These are phyloP conservation scores for Camellia oleifera DNA, from an alignment of 179 eudicot genomes.

Conservation along the genomic window DNA sequence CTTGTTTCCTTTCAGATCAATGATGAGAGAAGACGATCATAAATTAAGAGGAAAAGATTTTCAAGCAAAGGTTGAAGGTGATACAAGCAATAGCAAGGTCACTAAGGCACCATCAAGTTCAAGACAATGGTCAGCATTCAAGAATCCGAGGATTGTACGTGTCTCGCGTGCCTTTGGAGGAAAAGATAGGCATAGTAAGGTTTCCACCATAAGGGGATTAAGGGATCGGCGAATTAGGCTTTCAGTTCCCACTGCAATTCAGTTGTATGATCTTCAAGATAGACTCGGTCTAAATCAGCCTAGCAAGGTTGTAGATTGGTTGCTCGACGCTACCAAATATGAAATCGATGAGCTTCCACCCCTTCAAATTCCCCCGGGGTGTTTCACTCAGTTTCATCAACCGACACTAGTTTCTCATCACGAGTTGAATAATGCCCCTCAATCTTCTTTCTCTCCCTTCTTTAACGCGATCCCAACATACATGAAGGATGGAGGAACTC, in stretches of 20 bases:
- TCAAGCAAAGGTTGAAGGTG: conserved; percentile 38
- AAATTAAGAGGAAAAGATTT: conserved; percentile 40
- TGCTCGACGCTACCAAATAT: conserved; percentile 56
- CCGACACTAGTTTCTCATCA: conserved; percentile 15
- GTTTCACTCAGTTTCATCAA: conserved; percentile 27
- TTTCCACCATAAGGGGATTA: conserved; percentile 72
- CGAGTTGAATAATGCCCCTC: conserved; percentile 18
- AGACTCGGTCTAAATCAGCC: conserved; percentile 82
- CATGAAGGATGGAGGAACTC: conserved; percentile 18
- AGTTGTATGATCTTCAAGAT: conserved; percentile 84
- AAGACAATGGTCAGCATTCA: conserved; percentile 55
- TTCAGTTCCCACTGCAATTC: conserved; percentile 88
- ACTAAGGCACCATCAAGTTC: conserved; percentile 41
- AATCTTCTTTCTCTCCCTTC: conserved; percentile 20
- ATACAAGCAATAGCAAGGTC: conserved; percentile 10
- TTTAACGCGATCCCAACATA: conserved; percentile 13
- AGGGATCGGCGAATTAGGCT: conserved; percentile 81
- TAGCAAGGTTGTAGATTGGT: conserved; percentile 90
- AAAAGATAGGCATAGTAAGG: conserved; percentile 86
- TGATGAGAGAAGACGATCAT: conserved; percentile 31
- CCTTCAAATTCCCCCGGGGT: conserved; percentile 48
- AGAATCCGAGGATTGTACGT: conserved; percentile 84
- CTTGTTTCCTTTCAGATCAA: conserved; percentile 18
- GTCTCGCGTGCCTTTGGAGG: conserved; percentile 85
- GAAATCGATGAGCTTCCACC: conserved; percentile 93